Conservation (phyloP, 176 grass and related monocot genomes). For the Musa troglodytarum region DNA sequence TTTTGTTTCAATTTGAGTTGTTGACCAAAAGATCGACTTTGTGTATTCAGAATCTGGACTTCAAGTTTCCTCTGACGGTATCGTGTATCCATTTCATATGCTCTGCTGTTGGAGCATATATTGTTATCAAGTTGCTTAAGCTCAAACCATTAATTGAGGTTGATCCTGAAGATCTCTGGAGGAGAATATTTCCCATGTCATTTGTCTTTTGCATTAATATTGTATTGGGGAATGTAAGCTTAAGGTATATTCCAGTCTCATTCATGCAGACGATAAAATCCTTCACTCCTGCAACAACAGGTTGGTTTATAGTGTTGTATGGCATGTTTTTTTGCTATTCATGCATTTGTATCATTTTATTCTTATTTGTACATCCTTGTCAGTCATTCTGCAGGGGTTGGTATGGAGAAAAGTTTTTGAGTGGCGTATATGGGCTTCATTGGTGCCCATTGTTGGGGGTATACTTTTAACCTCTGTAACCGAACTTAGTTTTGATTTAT, state of each 20-base stretch:
- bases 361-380: not conserved
- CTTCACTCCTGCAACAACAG: constrained; percentile 97
- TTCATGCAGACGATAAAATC: constrained; percentile 99
- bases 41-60: constrained; percentile 74
- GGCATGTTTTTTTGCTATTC: not conserved
- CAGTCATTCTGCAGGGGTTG: constrained; percentile 96
- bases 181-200: constrained; percentile 97
- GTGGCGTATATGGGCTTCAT: constrained; percentile 90
- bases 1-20: not conserved
- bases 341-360: not conserved
- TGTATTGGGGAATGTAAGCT: constrained; percentile 83
- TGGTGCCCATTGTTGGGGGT: constrained; percentile 88
- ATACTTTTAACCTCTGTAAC: constrained; percentile 86
- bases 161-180: constrained; percentile 70
- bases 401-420: constrained; percentile 89
- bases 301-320: constrained; percentile 14
- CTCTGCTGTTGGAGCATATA: constrained; percentile 79
- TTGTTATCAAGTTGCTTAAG: constrained; percentile 70
- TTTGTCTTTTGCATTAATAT: constrained; percentile 99
- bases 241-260: constrained; percentile 91
- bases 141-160: constrained; percentile 81
- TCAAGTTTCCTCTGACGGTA: constrained; percentile 93
- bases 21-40: not conserved
- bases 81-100: constrained; percentile 98
- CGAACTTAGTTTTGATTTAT: constrained; percentile 91